phyloP scores from a whole-genome alignment of 768 basidiomycete genomes.

The Boletellus ananiceps region DNA sequence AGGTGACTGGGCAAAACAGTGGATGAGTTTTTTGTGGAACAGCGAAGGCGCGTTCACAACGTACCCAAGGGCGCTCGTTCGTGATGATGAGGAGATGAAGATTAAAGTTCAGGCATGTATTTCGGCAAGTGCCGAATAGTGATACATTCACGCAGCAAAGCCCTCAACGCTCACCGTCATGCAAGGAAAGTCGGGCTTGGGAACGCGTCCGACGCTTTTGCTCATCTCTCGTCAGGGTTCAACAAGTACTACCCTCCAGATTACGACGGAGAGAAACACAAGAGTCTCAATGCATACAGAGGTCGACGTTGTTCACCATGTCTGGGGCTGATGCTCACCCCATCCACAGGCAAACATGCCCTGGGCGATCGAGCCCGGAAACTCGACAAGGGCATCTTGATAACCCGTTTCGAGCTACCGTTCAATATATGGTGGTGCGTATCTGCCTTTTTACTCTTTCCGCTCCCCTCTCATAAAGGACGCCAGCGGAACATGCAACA shows the following conservation, averaged over 20 bases:
- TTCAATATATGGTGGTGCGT: conserved; percentile 96
- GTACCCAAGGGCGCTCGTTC: conserved; percentile 24
- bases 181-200: conserved; percentile 36
- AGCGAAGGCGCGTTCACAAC: neutral
- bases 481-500: conserved; percentile 83
- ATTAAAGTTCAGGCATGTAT: conserved; percentile 30
- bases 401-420: conserved; percentile 92
- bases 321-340: neutral
- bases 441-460: neutral
- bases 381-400: conserved; percentile 92
- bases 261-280: conserved; percentile 65
- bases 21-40: neutral
- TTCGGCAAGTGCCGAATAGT: conserved; percentile 15
- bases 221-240: conserved; percentile 44
- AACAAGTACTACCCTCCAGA: conserved; percentile 81
- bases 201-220: neutral
- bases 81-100: conserved; percentile 25
- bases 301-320: conserved; percentile 36
- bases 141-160: neutral
- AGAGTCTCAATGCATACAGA: conserved; percentile 68
- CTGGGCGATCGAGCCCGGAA: conserved; percentile 91
- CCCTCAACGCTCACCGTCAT: conserved; percentile 20
- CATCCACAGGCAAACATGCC: conserved; percentile 78
- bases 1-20: conserved; percentile 56
- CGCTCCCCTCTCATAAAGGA: neutral